Evolutionary conservation across 768 basidiomycete genomes (phyloP).

Genomic region (Hemileccinum impolitum): DNA sequence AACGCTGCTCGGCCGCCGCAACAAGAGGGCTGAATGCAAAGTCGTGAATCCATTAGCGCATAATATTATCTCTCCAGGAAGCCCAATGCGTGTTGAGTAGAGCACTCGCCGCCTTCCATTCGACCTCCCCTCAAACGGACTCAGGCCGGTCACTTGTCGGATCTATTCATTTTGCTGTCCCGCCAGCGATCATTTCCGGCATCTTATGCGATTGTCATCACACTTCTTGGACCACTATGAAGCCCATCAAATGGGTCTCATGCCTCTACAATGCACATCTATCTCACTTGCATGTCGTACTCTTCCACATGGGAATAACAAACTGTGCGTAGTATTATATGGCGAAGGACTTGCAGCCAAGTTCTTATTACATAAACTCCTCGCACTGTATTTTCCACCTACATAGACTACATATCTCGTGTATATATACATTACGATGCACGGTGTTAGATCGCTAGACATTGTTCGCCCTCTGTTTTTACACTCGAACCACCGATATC

Average conservation of each 20-base stretch:
- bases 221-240: not conserved
- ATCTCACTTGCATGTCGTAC: constrained; percentile 10
- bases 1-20: constrained; percentile 77
- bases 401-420: constrained; percentile 6
- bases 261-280: constrained; percentile 12
- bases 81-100: constrained; percentile 33
- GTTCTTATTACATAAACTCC: constrained; percentile 10
- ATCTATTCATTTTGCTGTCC: not conserved
- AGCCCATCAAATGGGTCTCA: not conserved
- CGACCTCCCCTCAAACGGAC: not conserved
- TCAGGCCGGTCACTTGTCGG: not conserved
- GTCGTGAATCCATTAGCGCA: constrained; percentile 36
- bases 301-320: constrained; percentile 2
- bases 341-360: constrained; percentile 14
- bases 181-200: not conserved
- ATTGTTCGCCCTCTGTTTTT: not conserved
- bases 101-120: not conserved
- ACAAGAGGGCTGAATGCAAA: constrained; percentile 36
- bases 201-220: not conserved
- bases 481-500: not conserved
- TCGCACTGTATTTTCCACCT: constrained; percentile 13
- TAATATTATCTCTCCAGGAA: constrained; percentile 24
- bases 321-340: constrained; percentile 10
- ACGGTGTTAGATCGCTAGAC: not conserved
- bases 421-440: not conserved